These are phyloP conservation scores for Fusarium sp. DNA, from an alignment of 2,329 filamentous ascomycete species.

Conservation along the genomic window DNA sequence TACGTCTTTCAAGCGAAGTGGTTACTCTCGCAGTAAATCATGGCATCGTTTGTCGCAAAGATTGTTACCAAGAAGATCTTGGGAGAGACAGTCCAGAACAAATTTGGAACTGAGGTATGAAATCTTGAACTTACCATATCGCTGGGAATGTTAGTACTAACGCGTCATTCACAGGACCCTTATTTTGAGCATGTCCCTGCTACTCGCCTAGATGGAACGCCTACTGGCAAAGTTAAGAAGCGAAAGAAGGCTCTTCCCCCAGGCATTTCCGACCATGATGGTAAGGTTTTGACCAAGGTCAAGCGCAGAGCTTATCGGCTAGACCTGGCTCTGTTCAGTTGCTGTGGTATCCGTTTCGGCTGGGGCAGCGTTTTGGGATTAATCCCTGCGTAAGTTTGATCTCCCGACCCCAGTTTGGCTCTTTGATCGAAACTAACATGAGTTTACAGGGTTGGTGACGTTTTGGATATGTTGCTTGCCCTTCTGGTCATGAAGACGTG, in stretches of 20 bases:
- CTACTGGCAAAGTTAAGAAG: constrained; percentile 80
- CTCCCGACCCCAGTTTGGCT: not conserved
- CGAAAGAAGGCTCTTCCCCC: constrained; percentile 85
- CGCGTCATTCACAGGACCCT: constrained; percentile 72
- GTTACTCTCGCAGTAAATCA: constrained; percentile 43
- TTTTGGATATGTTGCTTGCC: constrained; percentile 77
- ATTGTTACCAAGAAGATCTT: constrained; percentile 67
- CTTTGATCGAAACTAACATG: constrained; percentile 32
- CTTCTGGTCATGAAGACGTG: constrained; percentile 80
- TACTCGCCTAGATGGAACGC: constrained; percentile 73
- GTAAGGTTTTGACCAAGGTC: constrained; percentile 83
- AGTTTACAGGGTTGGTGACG: constrained; percentile 74
- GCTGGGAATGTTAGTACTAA: not conserved
- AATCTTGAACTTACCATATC: not conserved
- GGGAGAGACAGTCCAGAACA: constrained; percentile 66
- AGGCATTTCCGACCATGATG: constrained; percentile 86
- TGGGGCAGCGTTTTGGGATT: constrained; percentile 90
- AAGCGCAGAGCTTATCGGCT: constrained; percentile 87
- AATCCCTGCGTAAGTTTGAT: constrained; percentile 76
- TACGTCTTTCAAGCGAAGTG: not conserved
- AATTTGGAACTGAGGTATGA: constrained; percentile 66
- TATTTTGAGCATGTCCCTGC: constrained; percentile 88
- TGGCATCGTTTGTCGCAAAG: constrained; percentile 66
- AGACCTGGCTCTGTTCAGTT: constrained; percentile 85
- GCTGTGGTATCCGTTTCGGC: constrained; percentile 85